phyloP scores from a whole-genome alignment of 2,329 filamentous ascomycete species.

The Aquanectria penicillioides region DNA sequence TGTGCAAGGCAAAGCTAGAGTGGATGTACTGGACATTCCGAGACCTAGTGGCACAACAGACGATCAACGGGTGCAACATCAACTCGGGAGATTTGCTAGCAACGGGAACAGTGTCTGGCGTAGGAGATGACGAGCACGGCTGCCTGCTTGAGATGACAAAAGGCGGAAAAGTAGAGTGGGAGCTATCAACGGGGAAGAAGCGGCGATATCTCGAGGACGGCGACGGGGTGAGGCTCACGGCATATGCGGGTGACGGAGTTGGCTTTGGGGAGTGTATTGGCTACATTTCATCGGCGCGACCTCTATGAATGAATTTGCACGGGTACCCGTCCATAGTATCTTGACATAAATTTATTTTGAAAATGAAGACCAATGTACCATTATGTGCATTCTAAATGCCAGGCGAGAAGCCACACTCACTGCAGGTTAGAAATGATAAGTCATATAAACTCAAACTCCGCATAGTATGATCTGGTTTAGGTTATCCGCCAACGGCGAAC shows the following conservation, averaged over 20 bases:
- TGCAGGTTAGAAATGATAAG: too few species aligned
- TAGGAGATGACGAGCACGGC: conserved; percentile 46
- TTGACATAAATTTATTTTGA: too few species aligned
- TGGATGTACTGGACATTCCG: conserved; percentile 52
- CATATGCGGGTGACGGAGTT: conserved; percentile 53
- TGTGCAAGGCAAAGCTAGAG: conserved; percentile 11
- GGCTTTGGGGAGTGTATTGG: conserved; percentile 52
- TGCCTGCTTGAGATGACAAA: conserved; percentile 53
- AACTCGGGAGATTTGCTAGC: conserved; percentile 53
- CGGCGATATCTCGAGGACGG: conserved; percentile 52
- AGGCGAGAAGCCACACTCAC: too few species aligned
- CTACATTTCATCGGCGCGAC: conserved; percentile 1
- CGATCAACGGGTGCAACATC: conserved; percentile 44
- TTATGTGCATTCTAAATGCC: too few species aligned
- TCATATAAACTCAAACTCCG: too few species aligned
- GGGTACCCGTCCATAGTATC: too few species aligned
- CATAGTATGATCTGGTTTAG: too few species aligned
- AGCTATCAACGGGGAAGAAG: conserved; percentile 42
- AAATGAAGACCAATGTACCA: too few species aligned
- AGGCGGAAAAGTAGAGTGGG: conserved; percentile 46
- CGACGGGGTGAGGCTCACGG: conserved; percentile 50
- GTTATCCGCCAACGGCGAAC: too few species aligned
- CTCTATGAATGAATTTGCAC: not conserved
- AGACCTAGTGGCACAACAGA: conserved; percentile 32
- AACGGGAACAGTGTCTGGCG: conserved; percentile 54